These are phyloP conservation scores for Meripilus lineatus DNA, from an alignment of 1,284 basidiomycete genomes.

Conservation along the genomic window DNA sequence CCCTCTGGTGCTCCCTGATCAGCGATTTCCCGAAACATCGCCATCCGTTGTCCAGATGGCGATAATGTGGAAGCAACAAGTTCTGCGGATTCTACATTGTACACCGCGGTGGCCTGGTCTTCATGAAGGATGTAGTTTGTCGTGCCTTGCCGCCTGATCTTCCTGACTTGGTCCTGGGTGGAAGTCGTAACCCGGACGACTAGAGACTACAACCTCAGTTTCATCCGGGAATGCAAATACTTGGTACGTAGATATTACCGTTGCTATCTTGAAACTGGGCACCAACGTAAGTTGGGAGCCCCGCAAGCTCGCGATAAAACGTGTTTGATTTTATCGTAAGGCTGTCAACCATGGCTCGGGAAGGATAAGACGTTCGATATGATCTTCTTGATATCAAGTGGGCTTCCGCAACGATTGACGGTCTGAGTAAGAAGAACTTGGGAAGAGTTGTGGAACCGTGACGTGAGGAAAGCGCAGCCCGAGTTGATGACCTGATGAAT, in stretches of 20 bases:
- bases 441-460: no score
- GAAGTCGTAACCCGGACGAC: conserved; percentile 41
- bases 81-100: conserved; percentile 38
- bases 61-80: conserved; percentile 40
- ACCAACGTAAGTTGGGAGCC: neutral
- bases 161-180: conserved; percentile 42
- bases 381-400: no score
- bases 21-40: conserved; percentile 40
- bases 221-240: neutral
- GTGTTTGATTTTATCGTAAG: neutral
- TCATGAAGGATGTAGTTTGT: conserved; percentile 37
- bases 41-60: conserved; percentile 38
- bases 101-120: conserved; percentile 20
- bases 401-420: no score
- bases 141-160: conserved; percentile 39
- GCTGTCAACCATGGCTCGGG: neutral
- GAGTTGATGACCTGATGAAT: no score
- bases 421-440: no score
- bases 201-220: conserved; percentile 16
- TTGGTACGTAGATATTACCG: neutral
- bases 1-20: conserved; percentile 19
- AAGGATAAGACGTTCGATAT: no score
- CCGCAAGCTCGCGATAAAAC: neutral
- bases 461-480: no score
- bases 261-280: conserved; percentile 1